Base-by-base conservation (phyloP, 345 rosid species). In the Pelargonium nanum region DNA sequence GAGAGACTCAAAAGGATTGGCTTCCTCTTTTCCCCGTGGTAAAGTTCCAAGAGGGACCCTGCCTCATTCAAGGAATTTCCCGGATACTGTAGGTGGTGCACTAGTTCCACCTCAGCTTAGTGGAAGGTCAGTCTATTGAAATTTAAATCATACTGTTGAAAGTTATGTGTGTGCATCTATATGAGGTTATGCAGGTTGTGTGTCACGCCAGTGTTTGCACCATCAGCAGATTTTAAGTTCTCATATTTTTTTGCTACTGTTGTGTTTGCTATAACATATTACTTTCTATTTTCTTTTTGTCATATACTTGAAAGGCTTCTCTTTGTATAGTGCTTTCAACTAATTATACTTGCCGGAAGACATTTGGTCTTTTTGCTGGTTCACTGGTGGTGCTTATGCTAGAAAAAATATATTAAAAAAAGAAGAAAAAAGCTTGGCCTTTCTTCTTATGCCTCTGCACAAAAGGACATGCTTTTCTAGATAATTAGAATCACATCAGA, bases 41-140 rank as follows among this genome's bases (percentile, higher is more conserved):
- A 90, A 90, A 72, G 59, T 90, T 7, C 91, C 91, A 8, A 82
- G 80, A 73, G 92, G 86, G 22, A 65, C 45, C 48, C 65, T 85
- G 68, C 76, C 70, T 19, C 84, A 75, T 60, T 44, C 78, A 5
- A 87, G 73, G 83, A 74, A 63, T 66, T 60, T 77, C 57, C 86
- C 85, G 0, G 95, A 87, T 13, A 87, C 93, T 32, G 76, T 66
- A 2, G 76, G 86, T 25, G 85, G 87, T 22, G 8, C 78, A 72
- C 76, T 90, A 40, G 77, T 87, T 55, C 97, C 97, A 19, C 97
- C 95, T 40, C 97, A 90, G 86, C 85, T 90, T 50, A 74, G 72
- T 21, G 97, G 97, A 71, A 87, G 93, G 97, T 90, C 24, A 56
- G 85, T 62, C 54, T 0, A 23, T 45, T 7, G 65, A 45, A 9